Percentiles rank a stretch among this genome's conserved stretches.
These are phyloP conservation scores for Bisporella sp. DNA, from an alignment of 2,329 filamentous ascomycete species.

Conservation along the genomic window DNA sequence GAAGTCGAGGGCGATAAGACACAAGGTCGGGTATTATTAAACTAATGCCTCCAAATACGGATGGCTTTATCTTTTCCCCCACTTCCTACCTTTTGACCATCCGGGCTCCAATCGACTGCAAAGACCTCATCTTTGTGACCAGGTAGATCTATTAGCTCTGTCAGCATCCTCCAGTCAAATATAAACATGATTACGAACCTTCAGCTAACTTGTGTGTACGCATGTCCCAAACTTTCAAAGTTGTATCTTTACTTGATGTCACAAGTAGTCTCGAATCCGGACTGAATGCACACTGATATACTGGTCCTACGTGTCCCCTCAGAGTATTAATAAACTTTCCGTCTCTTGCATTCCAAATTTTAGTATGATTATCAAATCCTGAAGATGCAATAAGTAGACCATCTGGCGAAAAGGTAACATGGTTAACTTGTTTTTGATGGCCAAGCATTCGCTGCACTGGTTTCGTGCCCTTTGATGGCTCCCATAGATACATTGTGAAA, in stretches of 20 bases:
- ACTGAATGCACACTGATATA: constrained; percentile 90
- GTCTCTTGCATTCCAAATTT: constrained; percentile 75
- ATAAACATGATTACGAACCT: constrained; percentile 16
- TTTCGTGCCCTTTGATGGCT: constrained; percentile 70
- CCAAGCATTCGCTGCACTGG: constrained; percentile 84
- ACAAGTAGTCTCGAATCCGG: constrained; percentile 87
- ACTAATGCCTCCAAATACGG: constrained; percentile 56
- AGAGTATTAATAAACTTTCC: constrained; percentile 80
- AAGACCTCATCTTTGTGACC: constrained; percentile 92
- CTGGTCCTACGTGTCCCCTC: constrained; percentile 81
- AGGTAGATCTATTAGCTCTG: constrained; percentile 59
- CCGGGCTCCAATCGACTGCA: constrained; percentile 89
- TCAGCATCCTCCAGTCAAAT: constrained; percentile 2
- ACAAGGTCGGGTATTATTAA: too few species aligned
- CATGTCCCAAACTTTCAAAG: constrained; percentile 92
- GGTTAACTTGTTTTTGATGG: constrained; percentile 94
- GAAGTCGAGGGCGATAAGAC: too few species aligned
- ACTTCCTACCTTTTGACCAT: constrained; percentile 81
- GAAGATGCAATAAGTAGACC: constrained; percentile 80
- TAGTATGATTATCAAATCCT: constrained; percentile 91
- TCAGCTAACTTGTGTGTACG: constrained; percentile 70
- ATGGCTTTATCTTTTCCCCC: constrained; percentile 88
- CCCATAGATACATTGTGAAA: constrained; percentile 95
- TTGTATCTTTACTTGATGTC: constrained; percentile 80
- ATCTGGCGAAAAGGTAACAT: constrained; percentile 90